Evolutionary conservation across 805 yeast species (phyloP).

Genomic region (Myxozyma melibiosi): DNA sequence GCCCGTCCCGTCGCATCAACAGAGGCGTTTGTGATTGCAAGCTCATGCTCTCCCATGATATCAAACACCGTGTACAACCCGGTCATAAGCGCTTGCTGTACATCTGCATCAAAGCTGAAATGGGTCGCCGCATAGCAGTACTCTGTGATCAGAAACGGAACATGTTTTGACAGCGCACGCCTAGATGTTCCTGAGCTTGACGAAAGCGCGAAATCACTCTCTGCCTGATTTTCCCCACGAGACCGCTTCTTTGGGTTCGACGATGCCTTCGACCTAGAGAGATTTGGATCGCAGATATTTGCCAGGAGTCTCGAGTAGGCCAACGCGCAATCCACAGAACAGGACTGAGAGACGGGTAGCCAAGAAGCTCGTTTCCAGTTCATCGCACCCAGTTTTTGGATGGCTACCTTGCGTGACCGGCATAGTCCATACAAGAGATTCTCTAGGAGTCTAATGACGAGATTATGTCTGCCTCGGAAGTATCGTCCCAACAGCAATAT

Average conservation of each 20-base stretch:
- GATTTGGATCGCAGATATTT: conserved; percentile 23
- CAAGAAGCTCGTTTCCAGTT: conserved; percentile 28
- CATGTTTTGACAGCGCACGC: conserved; percentile 59
- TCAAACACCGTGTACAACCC: conserved; percentile 70
- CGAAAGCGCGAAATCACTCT: conserved; percentile 44
- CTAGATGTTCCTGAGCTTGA: conserved; percentile 58
- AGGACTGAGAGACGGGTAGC: conserved; percentile 5
- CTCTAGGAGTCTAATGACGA: conserved; percentile 54
- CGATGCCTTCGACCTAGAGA: neutral
- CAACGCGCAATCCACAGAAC: conserved; percentile 18
- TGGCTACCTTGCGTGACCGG: conserved; percentile 22
- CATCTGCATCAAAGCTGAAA: conserved; percentile 49
- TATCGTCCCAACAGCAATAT: conserved; percentile 70
- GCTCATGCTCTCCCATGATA: conserved; percentile 66
- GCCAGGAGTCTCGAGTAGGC: conserved; percentile 26
- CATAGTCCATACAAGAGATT: conserved; percentile 55
- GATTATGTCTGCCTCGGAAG: conserved; percentile 71
- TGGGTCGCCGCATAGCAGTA: conserved; percentile 59
- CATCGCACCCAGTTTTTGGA: conserved; percentile 1
- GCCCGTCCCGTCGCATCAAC: conserved; percentile 71
- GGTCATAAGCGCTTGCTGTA: conserved; percentile 52
- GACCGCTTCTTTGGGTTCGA: conserved; percentile 1
- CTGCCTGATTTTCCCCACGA: neutral
- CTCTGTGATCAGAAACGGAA: conserved; percentile 60
- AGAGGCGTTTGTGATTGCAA: conserved; percentile 61